Conservation (phyloP, 2,329 filamentous ascomycete genomes). For the Clarireedia hainanense region DNA sequence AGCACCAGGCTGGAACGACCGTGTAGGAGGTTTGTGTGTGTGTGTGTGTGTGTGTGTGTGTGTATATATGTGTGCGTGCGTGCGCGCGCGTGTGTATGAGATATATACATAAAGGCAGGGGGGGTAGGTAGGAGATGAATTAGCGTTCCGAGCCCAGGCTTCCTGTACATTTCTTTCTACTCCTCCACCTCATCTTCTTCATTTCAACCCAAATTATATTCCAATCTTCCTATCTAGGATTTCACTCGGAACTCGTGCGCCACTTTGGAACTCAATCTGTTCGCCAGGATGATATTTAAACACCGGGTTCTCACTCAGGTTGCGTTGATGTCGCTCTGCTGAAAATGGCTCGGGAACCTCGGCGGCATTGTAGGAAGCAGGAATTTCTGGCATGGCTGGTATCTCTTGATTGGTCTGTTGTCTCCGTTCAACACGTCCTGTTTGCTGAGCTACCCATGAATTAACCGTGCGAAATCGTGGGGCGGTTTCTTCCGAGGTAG, state of each 20-base stretch:
- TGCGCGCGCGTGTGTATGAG: not conserved
- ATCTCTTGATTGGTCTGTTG: slow-evolving; percentile 32
- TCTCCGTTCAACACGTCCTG: slow-evolving; percentile 43
- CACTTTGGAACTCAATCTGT: slow-evolving; percentile 22
- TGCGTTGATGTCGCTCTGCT: slow-evolving; percentile 19
- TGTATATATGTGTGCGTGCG: not conserved
- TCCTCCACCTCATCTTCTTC: not conserved
- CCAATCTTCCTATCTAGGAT: slow-evolving; percentile 26
- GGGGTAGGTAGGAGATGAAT: too few species aligned
- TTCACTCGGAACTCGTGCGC: slow-evolving; percentile 25
- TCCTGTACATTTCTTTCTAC: too few species aligned
- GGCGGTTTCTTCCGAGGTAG: slow-evolving; percentile 29
- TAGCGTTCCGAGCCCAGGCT: too few species aligned
- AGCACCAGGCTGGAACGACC: slow-evolving; percentile 10
- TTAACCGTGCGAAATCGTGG: slow-evolving; percentile 49
- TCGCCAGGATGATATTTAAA: slow-evolving; percentile 28
- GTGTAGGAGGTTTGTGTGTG: not conserved
- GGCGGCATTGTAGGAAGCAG: slow-evolving; percentile 3
- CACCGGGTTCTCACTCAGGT: slow-evolving; percentile 23
- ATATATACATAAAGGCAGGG: slow-evolving; percentile 3
- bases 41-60: not conserved
- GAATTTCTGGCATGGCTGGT: slow-evolving; percentile 24
- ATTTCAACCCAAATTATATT: slow-evolving; percentile 6
- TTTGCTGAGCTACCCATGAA: slow-evolving; percentile 60
- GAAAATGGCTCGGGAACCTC: slow-evolving; percentile 8